Base-by-base conservation (phyloP, 208 protist species). In the Phytomonas francai region DNA sequence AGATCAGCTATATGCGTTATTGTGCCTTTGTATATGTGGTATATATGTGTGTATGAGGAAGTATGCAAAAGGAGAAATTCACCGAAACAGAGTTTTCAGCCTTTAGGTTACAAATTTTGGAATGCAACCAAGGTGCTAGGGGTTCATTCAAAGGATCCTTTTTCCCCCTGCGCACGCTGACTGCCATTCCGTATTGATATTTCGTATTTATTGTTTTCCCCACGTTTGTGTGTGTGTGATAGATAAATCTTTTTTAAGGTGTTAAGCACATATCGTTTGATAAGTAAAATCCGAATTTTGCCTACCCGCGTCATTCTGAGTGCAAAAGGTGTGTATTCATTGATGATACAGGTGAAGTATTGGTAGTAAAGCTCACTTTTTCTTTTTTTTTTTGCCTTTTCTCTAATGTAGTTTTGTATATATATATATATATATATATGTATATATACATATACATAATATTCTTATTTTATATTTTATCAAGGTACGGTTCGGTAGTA, bases 371-470 rank as follows among this genome's bases (percentile, higher is more conserved):
- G 9, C 2, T 45, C 2, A 22, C 19, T 45, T 45, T 54, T 5
- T 25, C 19, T 22, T 54, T 54, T 54, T 54, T 1, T 54, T 54
- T 25, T 25, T 25, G 2, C 8, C 7, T 25, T 36, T 36, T 36
- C 3, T 36, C 33, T 36, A 31, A 32, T 32, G 31, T 62, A 65
- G 16, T 32, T 16, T 32, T 45, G 27, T 42, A 65, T 22, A 19
- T 45, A 64, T 39, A 64, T 39, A 64, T 39, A 64, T 39, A 64
- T 27, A 36, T 39, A 64, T 25, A 64, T 39, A 64, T 36, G 7
- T 39, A 64, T 39, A 64, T 25, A 65, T 42, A 65, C 28, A 65
- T 16, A 65, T 42, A 65, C 32, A 65, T 45, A 42, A 9, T 14
- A 32, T n/a, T 51, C 6, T n/a, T 30, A 25, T 58, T 25, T 32